Evolutionary conservation across 2,329 filamentous ascomycete species (phyloP).

Genomic region (Triangularia verruculosa): DNA sequence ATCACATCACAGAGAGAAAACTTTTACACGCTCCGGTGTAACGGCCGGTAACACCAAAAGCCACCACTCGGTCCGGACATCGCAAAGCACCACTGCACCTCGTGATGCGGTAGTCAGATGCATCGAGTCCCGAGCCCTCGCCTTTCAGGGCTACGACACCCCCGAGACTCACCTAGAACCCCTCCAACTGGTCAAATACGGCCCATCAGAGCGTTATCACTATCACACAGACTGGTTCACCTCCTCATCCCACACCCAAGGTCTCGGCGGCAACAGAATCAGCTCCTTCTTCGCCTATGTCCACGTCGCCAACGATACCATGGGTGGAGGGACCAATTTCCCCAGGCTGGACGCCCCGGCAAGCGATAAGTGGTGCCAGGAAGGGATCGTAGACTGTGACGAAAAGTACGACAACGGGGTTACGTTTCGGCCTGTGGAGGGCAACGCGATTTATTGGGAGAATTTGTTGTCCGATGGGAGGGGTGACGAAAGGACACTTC

Average conservation of each 20-base stretch:
- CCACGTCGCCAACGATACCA: conserved; percentile 38
- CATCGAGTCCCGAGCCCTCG: conserved; percentile 45
- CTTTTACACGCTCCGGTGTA: conserved; percentile 44
- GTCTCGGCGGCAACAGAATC: conserved; percentile 43
- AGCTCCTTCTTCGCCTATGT: conserved; percentile 50
- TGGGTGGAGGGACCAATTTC: conserved; percentile 50
- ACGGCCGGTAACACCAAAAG: conserved; percentile 33
- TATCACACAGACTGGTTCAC: conserved; percentile 53
- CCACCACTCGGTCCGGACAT: conserved; percentile 42
- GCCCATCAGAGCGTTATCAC: conserved; percentile 43
- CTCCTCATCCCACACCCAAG: conserved; percentile 37
- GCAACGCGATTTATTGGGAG: conserved; percentile 49
- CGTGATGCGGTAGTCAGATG: conserved; percentile 44
- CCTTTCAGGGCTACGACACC: conserved; percentile 44
- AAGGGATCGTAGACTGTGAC: conserved; percentile 44
- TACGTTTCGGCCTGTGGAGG: conserved; percentile 46
- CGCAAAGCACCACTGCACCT: conserved; percentile 44
- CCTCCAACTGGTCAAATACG: conserved; percentile 48
- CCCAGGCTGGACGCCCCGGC: conserved; percentile 40
- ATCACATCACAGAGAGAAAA: conserved; percentile 35
- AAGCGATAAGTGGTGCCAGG: conserved; percentile 41
- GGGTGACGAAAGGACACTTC: conserved; percentile 43
- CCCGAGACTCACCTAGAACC: conserved; percentile 42
- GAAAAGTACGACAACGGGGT: conserved; percentile 45
- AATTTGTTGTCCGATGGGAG: conserved; percentile 40